Conservation (phyloP, 129 eudicot genomes). For the Chrysanthemum makinoi region DNA sequence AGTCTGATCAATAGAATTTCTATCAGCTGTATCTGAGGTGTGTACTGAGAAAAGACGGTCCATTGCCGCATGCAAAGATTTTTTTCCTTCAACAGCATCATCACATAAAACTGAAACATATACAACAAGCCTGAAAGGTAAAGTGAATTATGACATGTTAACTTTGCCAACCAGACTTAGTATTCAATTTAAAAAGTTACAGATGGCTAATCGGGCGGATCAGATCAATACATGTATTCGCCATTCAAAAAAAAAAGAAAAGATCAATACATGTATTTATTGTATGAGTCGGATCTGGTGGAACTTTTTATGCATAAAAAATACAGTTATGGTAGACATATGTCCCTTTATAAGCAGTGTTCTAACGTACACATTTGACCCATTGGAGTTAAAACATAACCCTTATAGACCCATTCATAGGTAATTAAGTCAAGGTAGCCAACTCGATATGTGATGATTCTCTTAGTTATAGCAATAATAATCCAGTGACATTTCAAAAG, state of each 20-base stretch:
- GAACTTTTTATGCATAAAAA: background rate
- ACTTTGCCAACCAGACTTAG: background rate
- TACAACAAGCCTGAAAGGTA: conserved; percentile 64
- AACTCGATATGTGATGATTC: background rate
- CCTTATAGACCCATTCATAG: background rate
- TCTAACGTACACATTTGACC: background rate
- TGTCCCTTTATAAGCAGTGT: too few species aligned
- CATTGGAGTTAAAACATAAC: background rate
- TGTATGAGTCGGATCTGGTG: background rate
- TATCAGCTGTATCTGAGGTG: conserved; percentile 33
- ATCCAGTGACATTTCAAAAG: conserved; percentile 6
- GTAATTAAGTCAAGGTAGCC: background rate
- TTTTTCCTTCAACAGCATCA: conserved; percentile 59
- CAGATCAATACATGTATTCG: background rate
- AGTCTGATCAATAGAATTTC: conserved; percentile 23
- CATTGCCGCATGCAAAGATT: conserved; percentile 55
- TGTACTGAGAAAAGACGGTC: conserved; percentile 45
- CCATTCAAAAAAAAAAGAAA: too few species aligned
- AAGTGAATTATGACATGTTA: conserved; percentile 7
- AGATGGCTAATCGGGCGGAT: background rate
- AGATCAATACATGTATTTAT: background rate
- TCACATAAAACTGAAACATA: conserved; percentile 74
- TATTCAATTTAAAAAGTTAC: background rate
- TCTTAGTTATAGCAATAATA: background rate
- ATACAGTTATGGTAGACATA: background rate